Base-by-base conservation (phyloP, 2,329 filamentous ascomycete species). In the Fusarium longipes region DNA sequence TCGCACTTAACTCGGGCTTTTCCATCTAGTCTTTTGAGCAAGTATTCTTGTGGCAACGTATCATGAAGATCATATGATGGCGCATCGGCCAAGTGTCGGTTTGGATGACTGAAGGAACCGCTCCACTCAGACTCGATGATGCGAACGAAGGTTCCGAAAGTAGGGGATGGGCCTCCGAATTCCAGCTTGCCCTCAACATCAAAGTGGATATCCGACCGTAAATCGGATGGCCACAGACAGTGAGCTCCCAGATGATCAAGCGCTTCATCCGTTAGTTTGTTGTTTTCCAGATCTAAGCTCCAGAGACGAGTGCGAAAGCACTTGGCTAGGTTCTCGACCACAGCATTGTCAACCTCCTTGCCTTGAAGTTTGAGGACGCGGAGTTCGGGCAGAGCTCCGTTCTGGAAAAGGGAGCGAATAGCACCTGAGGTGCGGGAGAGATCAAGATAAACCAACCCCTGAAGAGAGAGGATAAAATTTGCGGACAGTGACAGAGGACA, bases 241-340 rank as follows among this genome's bases (percentile, higher is more conserved):
- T 68, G 64, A 8, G 73, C 40, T 8, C 74, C 61, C 6, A 79
- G 39, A 5, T 29, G 42, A 9, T 77, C 70, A 12, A 87, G 68
- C 5, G 77, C 67, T 4, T 35, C 67, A 67, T 89, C 86, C 0
- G 81, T 83, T 11, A 89, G 70, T 12, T 78, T 79, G 65, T 89
- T 90, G 8, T 80, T 52, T 35, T 80, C 78, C 1, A 89, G 48
- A 63, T 89, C 86, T 6, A 89, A 71, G 67, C 86, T 87, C 86
- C 87, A 89, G 12, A 89, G 73, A 27, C 78, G 81, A 12, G 7
- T 73, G 64, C 58, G 71, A 65, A 70, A 84, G 68, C 38, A 82
- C 63, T 5, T 73, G 39, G 64, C 38, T 1, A 75, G 55, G 4
- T 79, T 74, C 3, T 77, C 74, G 5, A 77, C 57, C 4, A 62